phyloP scores from a whole-genome alignment of 352 stramenopile genomes.

The Phytophthora rubi region DNA sequence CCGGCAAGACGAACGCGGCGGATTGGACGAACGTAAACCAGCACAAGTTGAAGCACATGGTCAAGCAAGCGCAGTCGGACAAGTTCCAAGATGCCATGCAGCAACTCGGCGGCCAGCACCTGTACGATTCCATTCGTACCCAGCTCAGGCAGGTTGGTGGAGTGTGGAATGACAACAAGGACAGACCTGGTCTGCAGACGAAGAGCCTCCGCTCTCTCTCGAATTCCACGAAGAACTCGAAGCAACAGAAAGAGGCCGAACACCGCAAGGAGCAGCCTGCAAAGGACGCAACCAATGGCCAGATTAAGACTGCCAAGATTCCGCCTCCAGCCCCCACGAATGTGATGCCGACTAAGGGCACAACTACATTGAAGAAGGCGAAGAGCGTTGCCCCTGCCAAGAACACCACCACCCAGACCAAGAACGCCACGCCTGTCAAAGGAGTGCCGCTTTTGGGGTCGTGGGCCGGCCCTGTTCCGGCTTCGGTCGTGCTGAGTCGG shows the following conservation, averaged over 20 bases:
- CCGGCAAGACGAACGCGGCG: not conserved
- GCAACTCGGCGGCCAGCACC: conserved; percentile 15
- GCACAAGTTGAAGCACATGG: conserved; percentile 20
- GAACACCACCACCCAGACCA: not conserved
- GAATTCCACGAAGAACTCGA: not conserved
- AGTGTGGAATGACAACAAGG: conserved; percentile 18
- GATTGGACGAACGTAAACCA: conserved; percentile 7
- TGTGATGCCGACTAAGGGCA: conserved; percentile 1
- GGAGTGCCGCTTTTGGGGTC: not conserved
- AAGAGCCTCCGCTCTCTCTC: conserved; percentile 19
- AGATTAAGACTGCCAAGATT: conserved; percentile 16
- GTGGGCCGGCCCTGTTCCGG: not conserved
- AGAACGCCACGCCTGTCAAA: not conserved
- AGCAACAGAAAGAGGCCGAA: conserved; percentile 9
- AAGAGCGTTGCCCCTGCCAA: not conserved
- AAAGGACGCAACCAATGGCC: conserved; percentile 5
- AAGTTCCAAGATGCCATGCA: conserved; percentile 32
- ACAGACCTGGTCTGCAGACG: conserved; percentile 14
- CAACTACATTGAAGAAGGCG: not conserved
- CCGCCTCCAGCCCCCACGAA: conserved; percentile 18
- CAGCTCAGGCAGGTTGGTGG: conserved; percentile 22
- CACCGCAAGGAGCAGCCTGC: not conserved
- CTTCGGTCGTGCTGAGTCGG: not conserved
- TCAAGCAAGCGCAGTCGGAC: conserved; percentile 20
- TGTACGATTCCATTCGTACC: conserved; percentile 27